Conservation (phyloP, 1,284 basidiomycete genomes). For the Sparassis latifolia region DNA sequence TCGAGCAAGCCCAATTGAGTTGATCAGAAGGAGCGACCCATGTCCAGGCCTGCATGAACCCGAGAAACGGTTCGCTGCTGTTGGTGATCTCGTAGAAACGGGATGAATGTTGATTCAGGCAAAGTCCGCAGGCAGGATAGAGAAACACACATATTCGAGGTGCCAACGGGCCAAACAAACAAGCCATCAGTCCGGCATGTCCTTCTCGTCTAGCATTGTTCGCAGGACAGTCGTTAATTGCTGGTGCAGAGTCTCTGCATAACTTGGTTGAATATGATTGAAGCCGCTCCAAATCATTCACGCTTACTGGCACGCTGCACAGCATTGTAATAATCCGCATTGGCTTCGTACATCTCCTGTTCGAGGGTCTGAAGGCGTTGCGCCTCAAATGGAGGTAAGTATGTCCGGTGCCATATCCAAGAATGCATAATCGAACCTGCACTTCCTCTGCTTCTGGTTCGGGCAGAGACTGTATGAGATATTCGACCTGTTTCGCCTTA, state of each 20-base stretch:
- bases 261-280: not conserved
- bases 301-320: constrained; percentile 69
- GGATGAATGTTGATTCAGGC: too few relatives aligned
- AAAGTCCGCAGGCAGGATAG: too few relatives aligned
- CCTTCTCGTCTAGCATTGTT: constrained; percentile 47
- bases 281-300: not conserved
- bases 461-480: constrained; percentile 70
- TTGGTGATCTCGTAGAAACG: too few relatives aligned
- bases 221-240: constrained; percentile 57
- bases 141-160: too few relatives aligned
- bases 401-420: not conserved
- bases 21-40: too few relatives aligned
- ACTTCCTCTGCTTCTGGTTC: constrained; percentile 66
- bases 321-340: constrained; percentile 65
- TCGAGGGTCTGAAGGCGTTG: constrained; percentile 56
- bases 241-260: constrained; percentile 49
- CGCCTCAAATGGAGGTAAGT: constrained; percentile 38
- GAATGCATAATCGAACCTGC: constrained; percentile 39
- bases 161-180: not conserved
- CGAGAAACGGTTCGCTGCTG: too few relatives aligned
- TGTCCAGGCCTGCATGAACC: too few relatives aligned
- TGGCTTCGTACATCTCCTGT: constrained; percentile 60
- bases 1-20: too few relatives aligned
- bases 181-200: constrained; percentile 10
- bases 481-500: constrained; percentile 82